A percentile compares a stretch with the other conserved stretches of the same genome.
Conservation (phyloP, 78 protist species). For the Dictyostelium discoideum region dicty_2.7 NC_007088.5:4923501-4924000, state of each 20-base stretch:
- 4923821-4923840: background rate
- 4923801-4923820: background rate
- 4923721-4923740: background rate
- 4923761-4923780: background rate
- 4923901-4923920: background rate
- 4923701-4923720: background rate
- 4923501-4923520: conserved; percentile 18
- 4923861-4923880: background rate
- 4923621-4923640: conserved; percentile 41
- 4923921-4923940: background rate
- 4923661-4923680: background rate
- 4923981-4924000: too few relatives aligned
- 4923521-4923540: background rate
- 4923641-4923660: background rate
- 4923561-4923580: conserved; percentile 42
- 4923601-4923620: conserved; percentile 22
- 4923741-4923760: background rate
- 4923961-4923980: too few relatives aligned
- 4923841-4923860: background rate
- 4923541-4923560: conserved; percentile 22
- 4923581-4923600: conserved; percentile 56
- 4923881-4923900: background rate
- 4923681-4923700: background rate
- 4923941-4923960: background rate
- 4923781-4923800: background rate